phyloP scores from a whole-genome alignment of 2,329 filamentous ascomycete species.

The Lomentospora prolificans region DNA sequence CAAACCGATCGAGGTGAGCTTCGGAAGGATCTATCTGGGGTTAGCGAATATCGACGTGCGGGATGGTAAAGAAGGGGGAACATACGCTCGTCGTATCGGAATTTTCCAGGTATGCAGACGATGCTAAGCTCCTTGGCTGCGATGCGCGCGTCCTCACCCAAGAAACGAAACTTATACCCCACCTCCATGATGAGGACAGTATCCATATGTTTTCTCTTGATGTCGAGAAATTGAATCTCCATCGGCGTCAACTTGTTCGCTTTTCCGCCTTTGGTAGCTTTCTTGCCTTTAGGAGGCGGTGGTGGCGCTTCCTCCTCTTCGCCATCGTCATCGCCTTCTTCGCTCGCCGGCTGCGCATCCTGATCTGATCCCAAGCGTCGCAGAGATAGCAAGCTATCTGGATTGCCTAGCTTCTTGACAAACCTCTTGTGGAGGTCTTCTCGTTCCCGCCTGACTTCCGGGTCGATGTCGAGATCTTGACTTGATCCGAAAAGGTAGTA shows the following conservation, averaged over 20 bases:
- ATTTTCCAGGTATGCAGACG: constrained; percentile 92
- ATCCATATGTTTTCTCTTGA: constrained; percentile 85
- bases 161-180: constrained; percentile 96
- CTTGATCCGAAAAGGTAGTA: constrained; percentile 37
- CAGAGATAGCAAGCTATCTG: constrained; percentile 67
- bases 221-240: constrained; percentile 86
- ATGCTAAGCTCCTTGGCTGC: constrained; percentile 89
- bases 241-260: constrained; percentile 80
- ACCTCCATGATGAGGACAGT: constrained; percentile 88
- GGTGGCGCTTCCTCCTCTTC: constrained; percentile 40
- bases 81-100: constrained; percentile 81
- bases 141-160: constrained; percentile 83
- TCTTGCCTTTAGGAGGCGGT: constrained; percentile 42
- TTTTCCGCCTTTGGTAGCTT: constrained; percentile 52
- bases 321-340: constrained; percentile 46
- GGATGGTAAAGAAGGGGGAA: constrained; percentile 10
- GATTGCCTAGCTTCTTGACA: constrained; percentile 78
- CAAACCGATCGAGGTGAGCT: constrained; percentile 83
- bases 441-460: constrained; percentile 43
- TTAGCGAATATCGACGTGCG: constrained; percentile 13
- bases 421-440: constrained; percentile 73
- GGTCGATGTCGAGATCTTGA: constrained; percentile 27
- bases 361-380: constrained; percentile 31
- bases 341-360: constrained; percentile 13
- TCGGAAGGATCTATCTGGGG: constrained; percentile 61